These are phyloP conservation scores for Chaetomium globosum DNA, from an alignment of 2,329 filamentous ascomycete species.

Conservation along the genomic window DNA sequence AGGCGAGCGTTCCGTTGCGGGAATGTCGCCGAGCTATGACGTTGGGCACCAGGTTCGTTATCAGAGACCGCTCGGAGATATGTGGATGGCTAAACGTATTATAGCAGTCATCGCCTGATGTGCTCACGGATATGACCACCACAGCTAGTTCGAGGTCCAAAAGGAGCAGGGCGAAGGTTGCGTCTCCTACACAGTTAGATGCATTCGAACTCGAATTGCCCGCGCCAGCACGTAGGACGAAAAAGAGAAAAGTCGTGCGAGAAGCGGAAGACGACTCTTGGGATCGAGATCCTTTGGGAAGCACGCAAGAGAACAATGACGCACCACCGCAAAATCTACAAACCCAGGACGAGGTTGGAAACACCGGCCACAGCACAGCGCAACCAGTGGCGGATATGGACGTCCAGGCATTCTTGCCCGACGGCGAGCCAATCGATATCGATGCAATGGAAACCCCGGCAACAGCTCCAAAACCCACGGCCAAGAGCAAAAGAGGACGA, in stretches of 20 bases:
- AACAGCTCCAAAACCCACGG: conserved; percentile 20
- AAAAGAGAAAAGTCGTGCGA: conserved; percentile 24
- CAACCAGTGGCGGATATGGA: neutral
- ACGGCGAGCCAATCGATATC: conserved; percentile 1
- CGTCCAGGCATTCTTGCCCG: neutral
- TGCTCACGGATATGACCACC: conserved; percentile 31
- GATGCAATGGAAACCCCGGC: conserved; percentile 2
- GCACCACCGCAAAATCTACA: neutral
- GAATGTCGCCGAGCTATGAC: neutral
- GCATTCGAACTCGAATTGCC: conserved; percentile 17
- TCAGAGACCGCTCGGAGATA: neutral
- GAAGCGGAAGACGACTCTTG: conserved; percentile 18
- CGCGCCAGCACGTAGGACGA: conserved; percentile 19
- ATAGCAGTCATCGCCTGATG: conserved; percentile 38
- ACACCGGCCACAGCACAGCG: neutral
- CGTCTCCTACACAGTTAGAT: neutral
- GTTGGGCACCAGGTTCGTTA: conserved; percentile 16
- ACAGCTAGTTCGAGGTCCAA: conserved; percentile 19
- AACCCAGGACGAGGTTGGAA: neutral
- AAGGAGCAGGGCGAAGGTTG: conserved; percentile 19
- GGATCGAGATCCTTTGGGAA: conserved; percentile 4
- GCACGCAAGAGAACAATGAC: neutral
- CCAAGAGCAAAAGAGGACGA: conserved; percentile 39
- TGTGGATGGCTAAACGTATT: neutral
- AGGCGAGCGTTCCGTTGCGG: conserved; percentile 4